Conservation (phyloP, 2,329 filamentous ascomycete species). For the Exophiala sp. region DNA sequence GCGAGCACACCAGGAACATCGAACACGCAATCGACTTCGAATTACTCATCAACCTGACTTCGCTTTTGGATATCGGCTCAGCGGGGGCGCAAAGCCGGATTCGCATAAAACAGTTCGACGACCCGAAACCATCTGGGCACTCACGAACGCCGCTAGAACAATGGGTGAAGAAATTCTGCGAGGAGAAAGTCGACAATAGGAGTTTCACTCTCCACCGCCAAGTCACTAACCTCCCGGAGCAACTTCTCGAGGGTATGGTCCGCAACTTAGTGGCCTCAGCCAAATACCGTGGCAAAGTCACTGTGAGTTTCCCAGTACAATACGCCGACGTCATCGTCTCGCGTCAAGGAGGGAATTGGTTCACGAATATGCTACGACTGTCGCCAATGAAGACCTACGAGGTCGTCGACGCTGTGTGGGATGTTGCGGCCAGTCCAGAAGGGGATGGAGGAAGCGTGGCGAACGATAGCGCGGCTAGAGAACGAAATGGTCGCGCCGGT, state of each 20-base stretch:
- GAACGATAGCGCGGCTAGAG: neutral
- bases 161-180: slow-evolving; percentile 28
- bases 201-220: slow-evolving; percentile 21
- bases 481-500: slow-evolving; percentile 4
- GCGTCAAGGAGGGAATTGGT: slow-evolving; percentile 27
- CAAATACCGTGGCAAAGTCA: slow-evolving; percentile 29
- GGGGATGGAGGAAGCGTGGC: neutral
- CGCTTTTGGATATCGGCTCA: slow-evolving; percentile 25
- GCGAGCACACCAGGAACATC: slow-evolving; percentile 17
- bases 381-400: slow-evolving; percentile 29
- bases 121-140: slow-evolving; percentile 9
- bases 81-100: slow-evolving; percentile 13
- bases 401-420: slow-evolving; percentile 29
- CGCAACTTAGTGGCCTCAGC: slow-evolving; percentile 29
- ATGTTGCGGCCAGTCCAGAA: slow-evolving; percentile 14
- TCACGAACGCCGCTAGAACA: slow-evolving; percentile 21
- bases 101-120: slow-evolving; percentile 21
- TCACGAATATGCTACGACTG: slow-evolving; percentile 26
- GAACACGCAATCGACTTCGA: slow-evolving; percentile 28
- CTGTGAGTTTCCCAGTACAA: slow-evolving; percentile 28
- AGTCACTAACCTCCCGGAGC: slow-evolving; percentile 14
- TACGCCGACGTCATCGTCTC: slow-evolving; percentile 25
- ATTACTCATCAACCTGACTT: slow-evolving; percentile 29
- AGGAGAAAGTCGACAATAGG: slow-evolving; percentile 25
- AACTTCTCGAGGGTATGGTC: slow-evolving; percentile 29